Base-by-base conservation (phyloP, 768 basidiomycete genomes). In the Dentipellis sp. region DNA sequence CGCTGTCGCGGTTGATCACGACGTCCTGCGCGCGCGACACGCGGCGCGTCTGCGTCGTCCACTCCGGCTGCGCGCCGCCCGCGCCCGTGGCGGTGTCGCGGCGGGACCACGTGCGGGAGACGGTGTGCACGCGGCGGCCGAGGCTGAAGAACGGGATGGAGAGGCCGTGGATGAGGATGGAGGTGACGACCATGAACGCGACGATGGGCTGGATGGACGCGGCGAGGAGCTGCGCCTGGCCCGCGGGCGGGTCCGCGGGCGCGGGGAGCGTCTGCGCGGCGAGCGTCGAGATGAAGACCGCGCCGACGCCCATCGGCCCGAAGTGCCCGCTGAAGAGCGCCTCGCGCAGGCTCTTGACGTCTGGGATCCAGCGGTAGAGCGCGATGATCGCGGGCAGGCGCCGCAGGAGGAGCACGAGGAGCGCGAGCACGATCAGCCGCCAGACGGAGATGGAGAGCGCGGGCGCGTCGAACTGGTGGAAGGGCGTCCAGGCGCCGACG, bases 401-500 rank as follows among this genome's bases (percentile, higher is more conserved):
- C 34, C 92, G 81, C 16, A 98, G 72, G 2, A 93, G 62, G 52
- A 99, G 74, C n/a, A 97, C 78, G 52, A 87, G 75, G 52, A 97
- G 76, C 2, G 88, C 88, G 51, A 94, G 78, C 39, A 91, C 84
- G 52, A 97, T 69, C 17, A 99, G 77, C 29, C 94, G 76, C 89
- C 93, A 92, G 10, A 90, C 84, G 45, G 76, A 80, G 50, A 99
- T 74, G 1, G 86, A 85, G 62, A 88, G 74, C 45, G 71, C 74
- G 9, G 72, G 70, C 66, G 91, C 78, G 57, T 75, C 72, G 74
- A 95, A 98, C 50, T 78, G 76, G 65, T 78, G 68, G 71, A 99
- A 98, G 1, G 97, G 97, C 81, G 94, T 94, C 86, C 94, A 94
- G 36, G 95, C 94, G 58, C 97, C 97, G 58, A 98, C 88, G 66